These are phyloP conservation scores for Didymella glomerata DNA, from an alignment of 2,329 filamentous ascomycete species.

Conservation along the genomic window DNA sequence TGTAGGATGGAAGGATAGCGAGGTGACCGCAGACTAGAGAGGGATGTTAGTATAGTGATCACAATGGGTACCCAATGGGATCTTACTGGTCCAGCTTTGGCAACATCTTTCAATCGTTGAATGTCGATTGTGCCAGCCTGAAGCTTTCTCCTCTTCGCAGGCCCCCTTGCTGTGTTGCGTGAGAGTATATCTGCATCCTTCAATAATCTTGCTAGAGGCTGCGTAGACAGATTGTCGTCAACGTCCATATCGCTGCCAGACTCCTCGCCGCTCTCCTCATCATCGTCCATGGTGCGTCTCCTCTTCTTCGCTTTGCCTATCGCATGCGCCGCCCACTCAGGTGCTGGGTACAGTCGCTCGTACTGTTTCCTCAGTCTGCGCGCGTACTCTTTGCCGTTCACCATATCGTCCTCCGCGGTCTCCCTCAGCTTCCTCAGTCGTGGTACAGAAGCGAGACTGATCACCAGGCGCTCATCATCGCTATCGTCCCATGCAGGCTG, in stretches of 20 bases:
- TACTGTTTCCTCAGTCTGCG: slow-evolving; percentile 82
- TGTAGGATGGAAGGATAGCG: slow-evolving; percentile 86
- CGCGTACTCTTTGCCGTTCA: slow-evolving; percentile 87
- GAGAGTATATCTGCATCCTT: slow-evolving; percentile 76
- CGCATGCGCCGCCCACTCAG: slow-evolving; percentile 66
- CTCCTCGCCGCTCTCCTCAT: slow-evolving; percentile 55
- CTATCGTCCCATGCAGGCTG: slow-evolving; percentile 88
- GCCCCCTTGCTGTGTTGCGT: slow-evolving; percentile 56
- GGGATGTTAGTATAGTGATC: slow-evolving; percentile 23
- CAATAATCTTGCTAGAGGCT: slow-evolving; percentile 81
- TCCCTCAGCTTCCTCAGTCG: slow-evolving; percentile 83
- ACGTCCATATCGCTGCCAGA: slow-evolving; percentile 65
- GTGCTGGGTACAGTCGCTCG: slow-evolving; percentile 67
- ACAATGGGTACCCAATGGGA: not conserved
- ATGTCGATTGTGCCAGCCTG: slow-evolving; percentile 90
- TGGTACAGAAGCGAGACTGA: slow-evolving; percentile 80
- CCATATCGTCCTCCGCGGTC: slow-evolving; percentile 82
- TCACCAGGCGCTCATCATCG: slow-evolving; percentile 85
- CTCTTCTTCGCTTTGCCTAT: slow-evolving; percentile 56
- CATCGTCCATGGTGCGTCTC: slow-evolving; percentile 54
- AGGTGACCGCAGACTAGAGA: slow-evolving; percentile 74
- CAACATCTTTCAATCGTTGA: slow-evolving; percentile 85
- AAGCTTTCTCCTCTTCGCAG: slow-evolving; percentile 72
- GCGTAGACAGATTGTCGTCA: slow-evolving; percentile 64
- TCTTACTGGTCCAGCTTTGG: slow-evolving; percentile 73